Percentiles rank a stretch among this genome's conserved stretches.
Evolutionary conservation across 441 rosid genomes (phyloP).

Genomic region (Gossypium trilobum): DNA sequence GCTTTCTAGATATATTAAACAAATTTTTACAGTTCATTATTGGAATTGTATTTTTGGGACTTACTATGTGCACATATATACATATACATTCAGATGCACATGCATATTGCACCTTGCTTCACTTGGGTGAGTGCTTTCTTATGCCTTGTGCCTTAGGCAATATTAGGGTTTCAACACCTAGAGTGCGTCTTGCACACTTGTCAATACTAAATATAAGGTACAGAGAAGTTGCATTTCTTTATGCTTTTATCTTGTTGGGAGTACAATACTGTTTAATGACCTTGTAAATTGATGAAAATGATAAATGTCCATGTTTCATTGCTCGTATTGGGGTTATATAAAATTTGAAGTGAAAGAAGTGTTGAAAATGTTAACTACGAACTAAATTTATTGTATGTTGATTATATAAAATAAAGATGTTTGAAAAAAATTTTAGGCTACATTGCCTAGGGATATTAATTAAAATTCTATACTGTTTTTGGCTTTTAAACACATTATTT

Average conservation of each 20-base stretch:
- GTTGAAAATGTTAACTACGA: not conserved
- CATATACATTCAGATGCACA: not conserved
- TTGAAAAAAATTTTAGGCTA: not conserved
- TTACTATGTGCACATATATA: not conserved
- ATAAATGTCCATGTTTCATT: not conserved
- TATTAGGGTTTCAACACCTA: not conserved
- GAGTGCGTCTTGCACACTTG: not conserved
- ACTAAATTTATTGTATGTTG: not conserved
- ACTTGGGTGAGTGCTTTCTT: not conserved
- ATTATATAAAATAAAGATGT: not conserved
- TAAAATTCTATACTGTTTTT: not conserved
- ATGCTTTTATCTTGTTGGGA: not conserved
- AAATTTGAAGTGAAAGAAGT: not conserved
- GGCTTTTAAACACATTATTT: not conserved
- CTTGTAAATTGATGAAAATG: not conserved
- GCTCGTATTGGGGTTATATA: not conserved
- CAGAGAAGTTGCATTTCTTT: not conserved
- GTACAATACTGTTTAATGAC: not conserved
- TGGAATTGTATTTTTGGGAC: not conserved
- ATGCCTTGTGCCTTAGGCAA: not conserved
- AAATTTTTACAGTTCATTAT: not conserved
- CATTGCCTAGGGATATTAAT: not conserved
- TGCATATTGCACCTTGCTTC: not conserved
- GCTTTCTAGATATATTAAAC: not conserved
- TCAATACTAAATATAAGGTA: not conserved